Evolutionary conservation across 169 alveolate genomes (phyloP), one percentile per base, ranked within the genome.

Genomic region (Babesia bovis): DNA sequence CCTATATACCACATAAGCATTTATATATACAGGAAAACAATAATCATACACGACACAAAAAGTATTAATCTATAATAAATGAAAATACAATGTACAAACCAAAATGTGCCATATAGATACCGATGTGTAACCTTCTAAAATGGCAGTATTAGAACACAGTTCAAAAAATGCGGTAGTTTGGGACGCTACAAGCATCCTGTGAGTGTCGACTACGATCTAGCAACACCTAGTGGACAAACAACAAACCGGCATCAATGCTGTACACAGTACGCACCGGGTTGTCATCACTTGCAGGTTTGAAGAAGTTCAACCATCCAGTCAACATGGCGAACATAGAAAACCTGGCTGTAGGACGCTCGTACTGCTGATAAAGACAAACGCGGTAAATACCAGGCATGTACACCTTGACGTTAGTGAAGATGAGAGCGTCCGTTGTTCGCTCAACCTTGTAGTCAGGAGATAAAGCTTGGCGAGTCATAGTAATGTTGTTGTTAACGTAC

Each of bases 311-410:
- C 30, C 58, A 28, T n/a, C 32, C 17, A 21, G 6, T 1, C 44
- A 59, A 26, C 3, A 44, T 0, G 19, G 36, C 44, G 32, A 55
- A 26, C 32, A 73, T 2, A 21, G 74, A 25, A 10, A 30, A 44
- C 15, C 38, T 38, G 12, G 35, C 3, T 30, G 25, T 28, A n/a
- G 72, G n/a, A 3, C 44, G 61, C 55, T 51, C 81, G 40, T 52
- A 66, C 44, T 66, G 72, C 32, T 76, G 85, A 63, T 60, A 76
- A n/a, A 76, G 52, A 36, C 85, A 76, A 32, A 76, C 66, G 32
- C 56, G 57, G 73, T 66, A 76, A 3, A 52, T 45, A 23, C 79
- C 85, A 23, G 72, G 72, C 4, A 40, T 23, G 28, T 47, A 38
- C n/a, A 76, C 69, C 33, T 47, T 28, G 23, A 76, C 60, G 57